A percentile compares a stretch with the other conserved stretches of the same genome.
Evolutionary conservation across 1,284 basidiomycete species (phyloP).

Genomic region (Sparassis latifolia): DNA sequence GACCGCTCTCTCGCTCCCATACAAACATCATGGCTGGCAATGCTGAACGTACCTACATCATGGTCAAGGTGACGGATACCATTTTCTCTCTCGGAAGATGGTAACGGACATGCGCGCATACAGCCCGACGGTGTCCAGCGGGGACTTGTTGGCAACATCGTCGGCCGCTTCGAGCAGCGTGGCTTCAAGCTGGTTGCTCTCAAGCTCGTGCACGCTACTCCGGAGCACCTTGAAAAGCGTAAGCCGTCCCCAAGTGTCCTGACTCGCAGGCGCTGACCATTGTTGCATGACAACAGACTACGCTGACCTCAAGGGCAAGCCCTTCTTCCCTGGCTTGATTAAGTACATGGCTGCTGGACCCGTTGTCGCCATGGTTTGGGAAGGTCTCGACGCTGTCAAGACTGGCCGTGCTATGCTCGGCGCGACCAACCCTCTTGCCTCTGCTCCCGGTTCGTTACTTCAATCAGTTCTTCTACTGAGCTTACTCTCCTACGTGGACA

Average conservation of each 20-base stretch:
- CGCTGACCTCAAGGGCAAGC: constrained; percentile 84
- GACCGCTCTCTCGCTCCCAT: constrained; percentile 15
- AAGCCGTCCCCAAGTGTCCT: constrained; percentile 17
- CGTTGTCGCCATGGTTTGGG: constrained; percentile 95
- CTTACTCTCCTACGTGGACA: constrained; percentile 20
- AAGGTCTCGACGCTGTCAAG: constrained; percentile 96
- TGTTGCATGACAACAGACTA: constrained; percentile 61
- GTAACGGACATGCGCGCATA: constrained; percentile 7
- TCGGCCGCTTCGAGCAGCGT: constrained; percentile 88
- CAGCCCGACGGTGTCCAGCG: constrained; percentile 98
- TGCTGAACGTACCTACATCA: constrained; percentile 80
- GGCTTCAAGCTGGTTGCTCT: constrained; percentile 92
- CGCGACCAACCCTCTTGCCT: constrained; percentile 93
- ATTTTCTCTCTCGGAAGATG: background rate
- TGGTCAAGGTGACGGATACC: constrained; percentile 67
- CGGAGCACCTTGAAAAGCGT: constrained; percentile 85
- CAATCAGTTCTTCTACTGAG: constrained; percentile 3
- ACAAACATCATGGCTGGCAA: constrained; percentile 43
- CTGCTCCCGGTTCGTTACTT: constrained; percentile 62
- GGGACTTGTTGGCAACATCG: constrained; percentile 91
- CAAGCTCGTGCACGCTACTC: constrained; percentile 75
- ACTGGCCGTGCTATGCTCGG: constrained; percentile 94
- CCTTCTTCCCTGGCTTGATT: constrained; percentile 91
- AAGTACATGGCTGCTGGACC: constrained; percentile 95
- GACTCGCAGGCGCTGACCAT: constrained; percentile 2